Base-by-base conservation (phyloP, 352 stramenopile genomes). In the Phytophthora sansomeana region DNA sequence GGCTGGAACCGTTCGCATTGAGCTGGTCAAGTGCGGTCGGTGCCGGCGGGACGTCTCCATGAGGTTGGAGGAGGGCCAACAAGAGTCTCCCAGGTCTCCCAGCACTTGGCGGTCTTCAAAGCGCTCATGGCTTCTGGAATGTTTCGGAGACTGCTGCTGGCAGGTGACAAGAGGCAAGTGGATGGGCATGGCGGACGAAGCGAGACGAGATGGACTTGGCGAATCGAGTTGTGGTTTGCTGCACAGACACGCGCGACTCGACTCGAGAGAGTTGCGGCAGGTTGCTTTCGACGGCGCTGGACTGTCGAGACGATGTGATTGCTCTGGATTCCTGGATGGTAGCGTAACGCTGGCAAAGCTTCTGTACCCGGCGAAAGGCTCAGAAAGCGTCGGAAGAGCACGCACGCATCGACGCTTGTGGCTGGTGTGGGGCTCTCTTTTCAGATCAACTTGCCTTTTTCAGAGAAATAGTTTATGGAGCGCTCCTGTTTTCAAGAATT, bases 161-260 rank as follows among this genome's bases (percentile, higher is more conserved):
- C 30, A 33, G 14, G 48, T 64, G 5, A 65, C 33, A 74, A 77
- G 61, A 36, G 59, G 46, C 35, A 72, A 72, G 28, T 77, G 69
- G 16, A 70, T 72, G 24, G 58, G 64, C 69, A 77, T 77, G 38
- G 32, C 19, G 26, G 46, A 59, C 44, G 24, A 65, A 42, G 10
- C 29, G 16, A 47, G 8, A 19, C 42, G 44, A 29, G 39, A 48
- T 28, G 53, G 46, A 26, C 53, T 65, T 64, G 35, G 21, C 24
- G 41, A 70, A 72, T 72, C 69, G 47, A 58, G 44, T 67, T 73
- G 52, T 63, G 56, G 53, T 43, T 46, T 73, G 58, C 36, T 16
- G 41, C 50, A 26, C 21, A 47, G 24, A 43, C 28, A 47, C 35
- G 19, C 50, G 16, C 63, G 38, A 26, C 30, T 19, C 19, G 14